These are phyloP conservation scores for Sporothrix variecibatus DNA, from an alignment of 2,329 filamentous ascomycete species.

Conservation along the genomic window DNA sequence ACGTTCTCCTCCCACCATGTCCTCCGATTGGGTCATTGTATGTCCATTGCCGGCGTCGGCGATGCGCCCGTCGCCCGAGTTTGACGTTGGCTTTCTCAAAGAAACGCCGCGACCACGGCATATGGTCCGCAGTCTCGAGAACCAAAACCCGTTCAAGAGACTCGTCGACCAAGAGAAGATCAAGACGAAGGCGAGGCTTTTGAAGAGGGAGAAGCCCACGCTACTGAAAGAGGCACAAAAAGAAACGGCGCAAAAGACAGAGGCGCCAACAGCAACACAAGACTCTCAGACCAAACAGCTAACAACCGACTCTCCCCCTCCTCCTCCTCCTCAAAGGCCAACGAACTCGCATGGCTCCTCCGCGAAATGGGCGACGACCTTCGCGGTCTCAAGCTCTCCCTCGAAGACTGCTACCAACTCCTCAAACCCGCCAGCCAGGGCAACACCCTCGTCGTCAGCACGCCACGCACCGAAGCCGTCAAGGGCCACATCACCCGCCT, in stretches of 20 bases:
- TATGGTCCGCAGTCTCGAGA: not conserved
- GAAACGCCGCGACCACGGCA: not conserved
- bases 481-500: slow-evolving; percentile 92
- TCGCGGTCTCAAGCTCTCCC: slow-evolving; percentile 59
- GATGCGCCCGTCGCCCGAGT: not conserved
- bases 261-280: not conserved
- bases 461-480: slow-evolving; percentile 80
- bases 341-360: slow-evolving; percentile 59
- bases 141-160: not conserved
- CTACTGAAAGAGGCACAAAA: too few species aligned
- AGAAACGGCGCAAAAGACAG: too few species aligned
- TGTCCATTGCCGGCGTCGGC: not conserved
- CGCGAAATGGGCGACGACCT: slow-evolving; percentile 52
- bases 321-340: slow-evolving; percentile 45
- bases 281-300: not conserved
- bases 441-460: slow-evolving; percentile 86
- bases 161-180: slow-evolving; percentile 1
- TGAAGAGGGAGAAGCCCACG: too few species aligned
- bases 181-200: not conserved
- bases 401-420: slow-evolving; percentile 86
- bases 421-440: slow-evolving; percentile 83
- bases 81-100: not conserved
- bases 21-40: slow-evolving; percentile 24
- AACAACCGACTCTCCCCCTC: not conserved
- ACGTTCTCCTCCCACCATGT: not conserved